These are phyloP conservation scores for Dicorynia guianensis DNA, from an alignment of 306 rosid species.

Conservation along the genomic window DNA sequence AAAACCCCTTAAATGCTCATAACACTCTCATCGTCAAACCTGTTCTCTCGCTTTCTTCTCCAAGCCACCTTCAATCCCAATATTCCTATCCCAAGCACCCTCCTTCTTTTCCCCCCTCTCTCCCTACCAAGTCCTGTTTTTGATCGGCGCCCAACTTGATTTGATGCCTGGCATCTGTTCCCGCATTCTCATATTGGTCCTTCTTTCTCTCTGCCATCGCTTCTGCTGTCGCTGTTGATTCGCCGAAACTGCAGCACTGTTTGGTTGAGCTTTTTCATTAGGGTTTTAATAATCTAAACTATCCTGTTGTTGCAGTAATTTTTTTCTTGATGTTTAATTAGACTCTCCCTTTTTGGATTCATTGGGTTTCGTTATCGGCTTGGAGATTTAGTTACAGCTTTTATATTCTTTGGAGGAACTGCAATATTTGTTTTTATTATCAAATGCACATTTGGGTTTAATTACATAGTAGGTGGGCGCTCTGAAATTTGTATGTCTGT, in stretches of 20 bases:
- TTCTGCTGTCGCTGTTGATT: constrained; percentile 44
- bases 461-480: not conserved
- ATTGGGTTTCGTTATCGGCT: constrained; percentile 41
- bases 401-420: not conserved
- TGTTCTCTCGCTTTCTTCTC: constrained; percentile 34
- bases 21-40: constrained; percentile 27
- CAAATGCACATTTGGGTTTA: not conserved
- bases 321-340: constrained; percentile 1
- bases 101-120: not conserved
- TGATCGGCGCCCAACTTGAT: constrained; percentile 47
- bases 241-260: constrained; percentile 47
- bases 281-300: constrained; percentile 50
- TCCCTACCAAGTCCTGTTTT: constrained; percentile 43
- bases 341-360: constrained; percentile 32
- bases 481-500: constrained; percentile 12
- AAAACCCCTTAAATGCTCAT: constrained; percentile 37
- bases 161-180: constrained; percentile 38
- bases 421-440: not conserved
- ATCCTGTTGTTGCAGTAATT: constrained; percentile 12
- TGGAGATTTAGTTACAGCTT: constrained; percentile 34
- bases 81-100: constrained; percentile 23
- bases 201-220: constrained; percentile 27
- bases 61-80: constrained; percentile 38
- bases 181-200: constrained; percentile 33
- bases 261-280: constrained; percentile 41